These are phyloP conservation scores for Lodderomyces elongisporus DNA, from an alignment of 1,139 yeast species.

Conservation along the genomic window DNA sequence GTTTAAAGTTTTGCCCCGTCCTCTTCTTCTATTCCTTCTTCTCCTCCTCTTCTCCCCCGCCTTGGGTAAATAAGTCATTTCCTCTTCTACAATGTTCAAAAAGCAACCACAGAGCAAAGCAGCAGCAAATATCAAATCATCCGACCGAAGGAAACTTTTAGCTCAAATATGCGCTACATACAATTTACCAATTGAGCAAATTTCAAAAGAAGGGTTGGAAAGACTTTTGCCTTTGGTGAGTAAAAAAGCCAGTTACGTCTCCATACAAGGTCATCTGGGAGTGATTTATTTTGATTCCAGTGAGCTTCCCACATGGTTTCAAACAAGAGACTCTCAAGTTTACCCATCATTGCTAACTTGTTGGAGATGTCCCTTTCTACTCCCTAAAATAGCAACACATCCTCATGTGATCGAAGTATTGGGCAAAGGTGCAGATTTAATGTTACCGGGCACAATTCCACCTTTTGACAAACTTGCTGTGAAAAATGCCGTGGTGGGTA, in stretches of 20 bases:
- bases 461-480: constrained; percentile 55
- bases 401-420: constrained; percentile 62
- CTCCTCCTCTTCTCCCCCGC: constrained; percentile 2
- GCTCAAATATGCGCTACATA: constrained; percentile 43
- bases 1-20: no score
- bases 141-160: constrained; percentile 67
- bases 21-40: neutral
- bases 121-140: constrained; percentile 71
- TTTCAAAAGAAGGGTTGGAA: constrained; percentile 44
- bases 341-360: constrained; percentile 71
- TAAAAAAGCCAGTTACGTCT: constrained; percentile 63
- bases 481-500: constrained; percentile 62
- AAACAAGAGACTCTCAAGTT: constrained; percentile 47
- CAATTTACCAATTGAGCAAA: constrained; percentile 37
- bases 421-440: constrained; percentile 77
- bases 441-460: constrained; percentile 85
- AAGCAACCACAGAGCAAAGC: constrained; percentile 67
- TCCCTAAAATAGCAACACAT: constrained; percentile 70
- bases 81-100: constrained; percentile 69
- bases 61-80: no score
- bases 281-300: constrained; percentile 59
- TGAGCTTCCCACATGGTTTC: constrained; percentile 71
- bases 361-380: constrained; percentile 63
- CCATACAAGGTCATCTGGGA: constrained; percentile 47
- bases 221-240: constrained; percentile 54